Evolutionary conservation across 2,329 filamentous ascomycete species (phyloP), one percentile per base, ranked within the genome.

Genomic region (Fusarium floridanum): DNA sequence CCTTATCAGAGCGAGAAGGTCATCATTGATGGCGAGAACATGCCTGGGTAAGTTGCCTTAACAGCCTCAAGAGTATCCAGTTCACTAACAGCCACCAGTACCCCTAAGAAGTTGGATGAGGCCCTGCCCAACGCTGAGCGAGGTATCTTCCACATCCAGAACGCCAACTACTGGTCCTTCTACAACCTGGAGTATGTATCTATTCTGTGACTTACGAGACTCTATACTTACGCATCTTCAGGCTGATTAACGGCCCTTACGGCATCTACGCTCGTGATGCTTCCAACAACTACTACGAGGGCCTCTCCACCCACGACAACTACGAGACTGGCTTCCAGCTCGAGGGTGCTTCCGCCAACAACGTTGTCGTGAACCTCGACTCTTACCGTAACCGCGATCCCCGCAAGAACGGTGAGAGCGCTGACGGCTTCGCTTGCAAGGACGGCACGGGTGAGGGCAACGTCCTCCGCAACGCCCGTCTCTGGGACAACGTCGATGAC

Each of bases 401-500:
- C 6, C 83, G 86, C 60, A 88, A 88, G 80, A 88, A 88, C 53
- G 86, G 86, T 16, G 86, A 88, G 76, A 86, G 83, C 43, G 86
- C 86, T 11, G 86, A 88, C 63, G 86, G 86, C 1, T 85, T 88
- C 53, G 86, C 82, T 2, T 84, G 83, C 76, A 88, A 88, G 75
- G 82, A 85, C 53, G 86, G 86, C 8, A 80, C 77, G 2, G 86
- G 86, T 4, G 81, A 82, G 22, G 86, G 86, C 10, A 88, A 88
- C 61, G 72, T 84, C 2, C 72, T 88, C 8, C 82, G 83, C 32
- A 85, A 84, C 7, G 84, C 85, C 0, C 82, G 86, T 20, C 80
- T 88, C 0, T 88, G 85, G 85, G 83, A 88, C 63, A 88, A 88
- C 36, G 86, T 87, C 8, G 86, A 88, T 43, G 86, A 88, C 62